Evolutionary conservation across 371 early-diverging fungal species (phyloP), one percentile per base, ranked within the genome.

Genomic region (Mortierella sp.): DNA sequence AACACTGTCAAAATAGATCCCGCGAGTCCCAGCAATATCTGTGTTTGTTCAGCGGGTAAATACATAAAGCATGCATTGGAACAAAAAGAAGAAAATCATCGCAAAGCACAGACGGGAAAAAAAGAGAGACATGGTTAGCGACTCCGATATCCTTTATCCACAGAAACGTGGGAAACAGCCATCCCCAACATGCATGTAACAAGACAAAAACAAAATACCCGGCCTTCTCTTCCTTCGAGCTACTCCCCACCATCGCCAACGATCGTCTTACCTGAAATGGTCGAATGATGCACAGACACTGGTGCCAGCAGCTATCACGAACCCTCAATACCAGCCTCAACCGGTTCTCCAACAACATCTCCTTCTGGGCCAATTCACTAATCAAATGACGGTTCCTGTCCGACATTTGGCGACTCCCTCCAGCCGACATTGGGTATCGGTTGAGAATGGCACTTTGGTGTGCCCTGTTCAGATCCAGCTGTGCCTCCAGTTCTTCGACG

Each of bases 321-420:
- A 75, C 34, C 3, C 78, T 55, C 45, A 80, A 48, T 31, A 78
- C 77, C 48, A 52, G 48, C 38, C 52, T 65, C 21, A 60, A 38
- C 21, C 76, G 70, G 73, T 70, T 71, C 50, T 76, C 73, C 7
- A 83, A 57, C 13, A 75, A n/a, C 13, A 80, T 14, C 45, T 83
- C 87, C 80, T 92, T 78, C 77, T 72, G 91, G 78, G 89, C 89
- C 50, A 94, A 78, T 31, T 89, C 85, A n/a, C 91, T 90, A 10
- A 92, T 52, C 10, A 82, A 80, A 44, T 89, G 78, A 44, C 88
- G 84, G 44, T 94, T 92, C 72, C 85, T 87, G 10, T 81, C 77
- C 1, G 89, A 88, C 55, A 91, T 55, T n/a, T 16, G 70, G 10
- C 50, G 74, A 3, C 50, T 68, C 31, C 77, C 77, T 14, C n/a